Evolutionary conservation across 306 rosid species (phyloP).

Genomic region (Pyrus communis): DNA sequence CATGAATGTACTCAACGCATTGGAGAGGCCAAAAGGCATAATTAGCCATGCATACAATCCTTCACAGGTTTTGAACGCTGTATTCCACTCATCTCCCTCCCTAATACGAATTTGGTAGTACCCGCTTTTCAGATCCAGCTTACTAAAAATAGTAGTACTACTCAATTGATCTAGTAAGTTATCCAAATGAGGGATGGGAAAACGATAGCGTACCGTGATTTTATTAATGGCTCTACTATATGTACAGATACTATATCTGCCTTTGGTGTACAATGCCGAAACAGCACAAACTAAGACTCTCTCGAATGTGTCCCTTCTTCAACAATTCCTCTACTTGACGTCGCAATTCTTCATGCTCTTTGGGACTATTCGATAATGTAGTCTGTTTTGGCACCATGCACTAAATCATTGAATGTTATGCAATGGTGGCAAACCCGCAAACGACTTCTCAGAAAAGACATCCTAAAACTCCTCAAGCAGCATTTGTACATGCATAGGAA

Average conservation of each 20-base stretch:
- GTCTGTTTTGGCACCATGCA: neutral
- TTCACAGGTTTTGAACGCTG: neutral
- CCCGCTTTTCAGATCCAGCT: conserved; percentile 1
- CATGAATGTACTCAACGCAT: conserved; percentile 1
- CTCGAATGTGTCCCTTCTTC: neutral
- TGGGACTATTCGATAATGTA: neutral
- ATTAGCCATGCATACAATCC: neutral
- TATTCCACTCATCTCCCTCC: neutral
- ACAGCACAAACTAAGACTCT: neutral
- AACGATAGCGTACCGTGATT: neutral
- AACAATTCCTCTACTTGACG: neutral
- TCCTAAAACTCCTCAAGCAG: neutral
- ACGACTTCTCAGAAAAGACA: neutral
- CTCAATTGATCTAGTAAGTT: neutral
- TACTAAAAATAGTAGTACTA: neutral
- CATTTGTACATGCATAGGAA: neutral
- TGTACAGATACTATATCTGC: neutral
- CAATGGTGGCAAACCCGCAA: neutral
- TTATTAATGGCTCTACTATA: conserved; percentile 4
- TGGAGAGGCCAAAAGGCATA: conserved; percentile 2
- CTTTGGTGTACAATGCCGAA: neutral
- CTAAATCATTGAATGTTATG: neutral
- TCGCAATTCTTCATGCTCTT: neutral
- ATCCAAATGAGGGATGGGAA: neutral
- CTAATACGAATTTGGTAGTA: neutral